Conservation (phyloP, 2,329 filamentous ascomycete genomes). For the Leptodontidium sp. region DNA sequence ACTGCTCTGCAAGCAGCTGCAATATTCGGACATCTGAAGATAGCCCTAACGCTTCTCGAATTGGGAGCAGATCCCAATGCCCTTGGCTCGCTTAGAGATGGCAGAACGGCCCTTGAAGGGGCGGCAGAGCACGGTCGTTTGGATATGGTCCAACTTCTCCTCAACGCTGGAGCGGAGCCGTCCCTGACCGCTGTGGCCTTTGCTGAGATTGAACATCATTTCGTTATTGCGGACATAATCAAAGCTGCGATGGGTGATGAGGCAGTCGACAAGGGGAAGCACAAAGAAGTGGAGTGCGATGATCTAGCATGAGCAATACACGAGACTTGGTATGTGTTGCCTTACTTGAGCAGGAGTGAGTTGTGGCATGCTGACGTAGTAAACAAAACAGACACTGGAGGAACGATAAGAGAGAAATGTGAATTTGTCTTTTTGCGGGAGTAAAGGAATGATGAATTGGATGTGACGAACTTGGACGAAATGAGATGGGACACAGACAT, state of each 20-base stretch:
- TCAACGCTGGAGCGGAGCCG: conserved; percentile 24
- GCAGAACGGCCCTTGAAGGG: conserved; percentile 34
- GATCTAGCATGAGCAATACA: background rate
- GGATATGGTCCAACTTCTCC: conserved; percentile 28
- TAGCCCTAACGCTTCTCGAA: conserved; percentile 39
- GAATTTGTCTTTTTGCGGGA: background rate
- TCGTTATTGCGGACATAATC: conserved; percentile 11
- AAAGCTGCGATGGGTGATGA: background rate
- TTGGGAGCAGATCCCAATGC: conserved; percentile 27
- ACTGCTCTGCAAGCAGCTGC: conserved; percentile 41
- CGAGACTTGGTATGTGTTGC: background rate
- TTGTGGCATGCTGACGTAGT: background rate
- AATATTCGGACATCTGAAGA: conserved; percentile 31
- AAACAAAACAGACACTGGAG: background rate
- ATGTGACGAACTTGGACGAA: too few relatives aligned
- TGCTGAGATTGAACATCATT: background rate
- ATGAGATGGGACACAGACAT: too few relatives aligned
- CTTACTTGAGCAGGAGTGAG: background rate
- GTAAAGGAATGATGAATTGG: background rate
- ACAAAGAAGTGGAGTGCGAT: background rate
- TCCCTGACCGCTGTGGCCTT: background rate
- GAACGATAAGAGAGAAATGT: background rate
- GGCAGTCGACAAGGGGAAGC: background rate
- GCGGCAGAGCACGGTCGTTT: conserved; percentile 46
- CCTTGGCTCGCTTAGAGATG: conserved; percentile 30